Base-by-base conservation (phyloP, 2,329 filamentous ascomycete species). In the Ceratocystis papillata region DNA sequence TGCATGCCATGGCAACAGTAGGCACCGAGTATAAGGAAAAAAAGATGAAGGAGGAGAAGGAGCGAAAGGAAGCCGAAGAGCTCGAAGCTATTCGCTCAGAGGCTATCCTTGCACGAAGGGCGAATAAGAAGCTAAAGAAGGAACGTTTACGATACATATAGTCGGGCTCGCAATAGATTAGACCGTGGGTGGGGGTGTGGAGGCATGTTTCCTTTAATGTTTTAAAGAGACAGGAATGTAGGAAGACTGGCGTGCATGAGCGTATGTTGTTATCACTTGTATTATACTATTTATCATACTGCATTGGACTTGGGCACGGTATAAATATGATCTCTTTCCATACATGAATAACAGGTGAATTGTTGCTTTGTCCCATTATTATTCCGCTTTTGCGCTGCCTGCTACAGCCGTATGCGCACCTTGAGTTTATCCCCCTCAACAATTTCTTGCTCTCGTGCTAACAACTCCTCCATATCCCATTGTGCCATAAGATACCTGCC, bases 401-500 rank as follows among this genome's bases (percentile, higher is more conserved):
- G 22, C 0, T 64, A 67, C 17, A 67, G 41, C 44, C 62, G 61
- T n/a, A 69, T 61, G 53, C 68, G 41, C 50, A 67, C 60, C 66
- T 73, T 74, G 17, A 69, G 41, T 45, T 68, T 63, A 41, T 69
- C 62, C 10, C 45, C 64, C 67, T 73, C 63, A 68, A 80, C 71
- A 69, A 81, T 76, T 63, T 78, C 76, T 2, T 76, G 71, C 69
- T 78, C 75, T 70, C 73, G 76, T 0, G 65, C 68, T 67, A 77
- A 69, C 62, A 80, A 70, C 69, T 80, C 77, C 10, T 73, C 72
- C 76, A 81, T 76, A 69, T 81, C 78, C 79, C 79, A 81, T 30
- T 72, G 77, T n/a, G 69, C 73, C 67, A 71, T 76, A 3, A 80
- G 67, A 70, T 78, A 81, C 65, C 79, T 72, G 0, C 77, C 79